These are phyloP conservation scores for Myxozyma neotropica DNA, from an alignment of 805 yeast species.

Conservation along the genomic window DNA sequence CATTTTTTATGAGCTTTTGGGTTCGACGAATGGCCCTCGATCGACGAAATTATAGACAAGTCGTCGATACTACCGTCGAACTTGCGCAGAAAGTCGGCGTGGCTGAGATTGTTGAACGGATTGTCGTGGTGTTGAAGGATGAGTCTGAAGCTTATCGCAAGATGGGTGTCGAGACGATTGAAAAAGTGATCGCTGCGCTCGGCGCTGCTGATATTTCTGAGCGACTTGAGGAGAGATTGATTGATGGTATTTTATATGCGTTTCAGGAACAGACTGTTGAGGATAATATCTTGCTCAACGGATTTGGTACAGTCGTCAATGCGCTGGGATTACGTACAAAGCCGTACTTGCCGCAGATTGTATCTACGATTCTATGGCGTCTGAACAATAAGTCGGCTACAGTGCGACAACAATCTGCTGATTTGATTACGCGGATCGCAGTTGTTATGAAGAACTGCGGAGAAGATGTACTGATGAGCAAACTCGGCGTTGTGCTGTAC, in stretches of 20 bases:
- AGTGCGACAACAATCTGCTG: slow-evolving; percentile 83
- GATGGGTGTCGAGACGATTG: slow-evolving; percentile 75
- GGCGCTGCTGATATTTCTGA: slow-evolving; percentile 66
- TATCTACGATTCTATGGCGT: slow-evolving; percentile 71
- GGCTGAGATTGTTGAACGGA: slow-evolving; percentile 56
- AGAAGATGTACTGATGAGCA: slow-evolving; percentile 63
- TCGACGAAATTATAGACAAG: slow-evolving; percentile 55
- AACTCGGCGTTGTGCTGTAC: slow-evolving; percentile 73
- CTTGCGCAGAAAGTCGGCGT: slow-evolving; percentile 71
- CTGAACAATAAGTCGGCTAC: slow-evolving; percentile 70
- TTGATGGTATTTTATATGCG: slow-evolving; percentile 80
- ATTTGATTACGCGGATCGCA: slow-evolving; percentile 65
- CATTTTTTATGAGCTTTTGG: slow-evolving; percentile 78
- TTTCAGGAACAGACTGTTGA: slow-evolving; percentile 74
- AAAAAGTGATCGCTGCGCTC: slow-evolving; percentile 52
- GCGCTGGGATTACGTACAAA: slow-evolving; percentile 65
- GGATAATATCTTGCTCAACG: slow-evolving; percentile 58
- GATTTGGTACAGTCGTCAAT: slow-evolving; percentile 63
- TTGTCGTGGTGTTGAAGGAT: slow-evolving; percentile 68
- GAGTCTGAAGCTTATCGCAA: slow-evolving; percentile 76
- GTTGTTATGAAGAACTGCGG: slow-evolving; percentile 67
- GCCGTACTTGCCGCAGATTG: slow-evolving; percentile 72
- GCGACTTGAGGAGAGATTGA: slow-evolving; percentile 61
- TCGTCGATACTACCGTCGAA: slow-evolving; percentile 70
- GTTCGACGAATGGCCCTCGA: slow-evolving; percentile 68